A percentile compares a stretch with the other conserved stretches of the same genome.
phyloP scores from a whole-genome alignment of 495 filamentous ascomycete species.

The Penicillium chermesinum region DNA sequence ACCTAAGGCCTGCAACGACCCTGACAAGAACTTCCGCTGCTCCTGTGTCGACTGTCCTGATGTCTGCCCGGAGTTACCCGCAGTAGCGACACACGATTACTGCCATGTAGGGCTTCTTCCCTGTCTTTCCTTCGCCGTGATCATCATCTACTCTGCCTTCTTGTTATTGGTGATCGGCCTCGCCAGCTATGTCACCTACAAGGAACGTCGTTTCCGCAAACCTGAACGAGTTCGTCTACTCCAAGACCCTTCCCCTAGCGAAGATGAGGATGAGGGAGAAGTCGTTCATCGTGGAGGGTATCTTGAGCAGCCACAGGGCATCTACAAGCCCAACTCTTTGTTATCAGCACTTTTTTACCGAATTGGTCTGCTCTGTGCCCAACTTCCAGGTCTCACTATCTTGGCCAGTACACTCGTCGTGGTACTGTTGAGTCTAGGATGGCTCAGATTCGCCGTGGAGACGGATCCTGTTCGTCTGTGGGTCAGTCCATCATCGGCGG shows the following conservation, averaged over 20 bases:
- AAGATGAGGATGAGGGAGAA: conserved; percentile 81
- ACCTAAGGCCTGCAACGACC: conserved; percentile 81
- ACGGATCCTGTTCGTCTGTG: conserved; percentile 85
- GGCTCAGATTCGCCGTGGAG: conserved; percentile 81
- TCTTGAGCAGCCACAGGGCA: conserved; percentile 59
- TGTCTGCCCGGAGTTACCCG: conserved; percentile 75
- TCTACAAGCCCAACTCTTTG: conserved; percentile 73
- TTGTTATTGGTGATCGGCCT: conserved; percentile 62
- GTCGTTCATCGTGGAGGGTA: conserved; percentile 66
- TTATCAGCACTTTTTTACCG: conserved; percentile 73
- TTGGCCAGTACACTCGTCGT: conserved; percentile 63
- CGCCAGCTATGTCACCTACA: conserved; percentile 68
- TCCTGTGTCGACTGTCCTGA: conserved; percentile 88
- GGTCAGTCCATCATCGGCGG: conserved; percentile 88
- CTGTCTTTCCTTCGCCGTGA: conserved; percentile 87
- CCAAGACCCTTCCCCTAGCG: conserved; percentile 74
- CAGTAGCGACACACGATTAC: conserved; percentile 56
- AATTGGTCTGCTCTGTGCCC: conserved; percentile 77
- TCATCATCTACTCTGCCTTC: conserved; percentile 76
- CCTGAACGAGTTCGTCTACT: conserved; percentile 80
- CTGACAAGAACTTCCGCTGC: conserved; percentile 78
- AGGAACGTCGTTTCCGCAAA: conserved; percentile 63
- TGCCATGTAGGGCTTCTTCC: conserved; percentile 84
- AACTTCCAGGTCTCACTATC: conserved; percentile 82
- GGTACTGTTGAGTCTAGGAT: conserved; percentile 72